Conservation (phyloP, 2,329 filamentous ascomycete genomes). For the Juglanconis oblonga region DNA sequence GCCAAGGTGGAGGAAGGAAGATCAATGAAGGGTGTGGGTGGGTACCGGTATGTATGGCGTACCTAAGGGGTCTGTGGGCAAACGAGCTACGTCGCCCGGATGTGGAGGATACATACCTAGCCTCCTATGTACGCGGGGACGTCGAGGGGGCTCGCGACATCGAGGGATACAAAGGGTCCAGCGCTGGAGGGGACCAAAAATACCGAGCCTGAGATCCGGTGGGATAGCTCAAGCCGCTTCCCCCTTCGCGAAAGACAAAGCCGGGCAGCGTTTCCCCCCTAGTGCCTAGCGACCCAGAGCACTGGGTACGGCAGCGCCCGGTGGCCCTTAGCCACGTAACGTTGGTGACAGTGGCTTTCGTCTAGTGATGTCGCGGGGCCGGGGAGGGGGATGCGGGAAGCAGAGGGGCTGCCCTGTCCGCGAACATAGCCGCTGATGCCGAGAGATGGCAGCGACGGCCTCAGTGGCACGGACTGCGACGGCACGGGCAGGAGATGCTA, state of each 20-base stretch:
- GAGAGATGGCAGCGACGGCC: neutral
- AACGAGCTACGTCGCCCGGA: neutral
- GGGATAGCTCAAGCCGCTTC: slow-evolving; percentile 13
- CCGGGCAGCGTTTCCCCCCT: slow-evolving; percentile 7
- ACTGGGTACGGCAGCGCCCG: slow-evolving; percentile 13
- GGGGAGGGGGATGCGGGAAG: too few relatives aligned
- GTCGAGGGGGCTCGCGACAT: neutral
- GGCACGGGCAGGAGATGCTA: neutral
- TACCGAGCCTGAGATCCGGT: neutral
- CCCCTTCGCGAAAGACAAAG: slow-evolving; percentile 14
- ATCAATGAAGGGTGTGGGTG: too few relatives aligned
- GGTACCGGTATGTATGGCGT: neutral
- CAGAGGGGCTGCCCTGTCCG: neutral
- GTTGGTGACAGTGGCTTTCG: neutral
- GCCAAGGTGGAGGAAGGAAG: too few relatives aligned
- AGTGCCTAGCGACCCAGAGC: slow-evolving; percentile 14
- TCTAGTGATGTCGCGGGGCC: neutral
- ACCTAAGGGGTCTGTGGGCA: neutral
- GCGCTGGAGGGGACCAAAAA: neutral
- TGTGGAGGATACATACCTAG: neutral
- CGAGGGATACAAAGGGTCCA: neutral
- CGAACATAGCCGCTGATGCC: neutral
- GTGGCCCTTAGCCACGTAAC: neutral
- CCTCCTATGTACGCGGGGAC: neutral
- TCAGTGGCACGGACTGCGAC: neutral